Base-by-base conservation (phyloP, 129 eudicot genomes). In the Tagetes erecta region DNA sequence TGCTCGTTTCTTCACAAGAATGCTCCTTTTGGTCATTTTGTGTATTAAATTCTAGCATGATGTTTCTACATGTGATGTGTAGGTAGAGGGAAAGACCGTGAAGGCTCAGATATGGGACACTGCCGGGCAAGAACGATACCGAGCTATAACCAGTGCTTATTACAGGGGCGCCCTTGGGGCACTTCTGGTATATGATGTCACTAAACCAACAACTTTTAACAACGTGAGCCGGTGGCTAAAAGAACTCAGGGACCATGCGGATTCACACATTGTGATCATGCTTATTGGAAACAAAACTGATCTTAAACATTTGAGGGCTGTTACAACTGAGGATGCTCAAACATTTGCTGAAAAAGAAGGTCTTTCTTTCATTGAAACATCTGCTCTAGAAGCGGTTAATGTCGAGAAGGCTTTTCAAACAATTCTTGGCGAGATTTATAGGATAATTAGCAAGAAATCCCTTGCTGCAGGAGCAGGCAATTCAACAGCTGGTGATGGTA, bases 61-160 rank as follows among this genome's bases (percentile, higher is more conserved):
- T 50, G 49, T 35, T 7, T 49, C 41, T 0, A 60, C 34, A 38
- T 38, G 9, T 68, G 9, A 45, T 76, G 7, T 80, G 30, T 64
- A 91, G 97, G 96, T 91, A 41, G 97, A 91, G 76, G 96, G 96
- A 57, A 88, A 89, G 85, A 91, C 97, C 5, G 82, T 91, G n/a
- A 91, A 91, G 76, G 96, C 97, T 56, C 97, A 91, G 66, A 91
- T 91, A 77, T 91, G 97, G 97, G 97, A 91, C 88, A 88, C 91
- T 3, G 95, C 97, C 5, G 97, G 94, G 13, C 97, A 91, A 71
- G 96, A 89, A 64, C 74, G 96, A 59, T 89, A 89, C 83, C 65
- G 96, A 68, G 96, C 96, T 46, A 91, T 91, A 58, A 91, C 97
- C 37, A 91, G 97, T 74, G 97, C 97, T 39, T 91, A 91, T 63